Percentiles rank a stretch among this genome's conserved stretches.
Evolutionary conservation across 257 asterid species (phyloP).

Genomic region (Eucommia ulmoides): DNA sequence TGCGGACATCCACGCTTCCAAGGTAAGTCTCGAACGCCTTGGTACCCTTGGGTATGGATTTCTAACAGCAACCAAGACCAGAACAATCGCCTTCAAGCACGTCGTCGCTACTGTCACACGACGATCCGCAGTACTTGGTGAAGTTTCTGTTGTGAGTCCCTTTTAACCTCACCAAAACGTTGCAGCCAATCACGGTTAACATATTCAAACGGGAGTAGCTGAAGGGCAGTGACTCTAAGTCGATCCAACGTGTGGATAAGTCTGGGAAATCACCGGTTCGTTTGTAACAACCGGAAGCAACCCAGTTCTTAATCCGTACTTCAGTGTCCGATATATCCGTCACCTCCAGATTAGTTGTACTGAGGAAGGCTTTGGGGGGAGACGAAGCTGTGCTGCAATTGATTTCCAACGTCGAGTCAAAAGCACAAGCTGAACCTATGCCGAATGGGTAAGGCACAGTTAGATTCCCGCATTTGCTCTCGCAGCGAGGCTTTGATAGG

Average conservation of each 20-base stretch:
- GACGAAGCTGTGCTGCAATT: constrained; percentile 20
- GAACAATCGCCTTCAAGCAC: constrained; percentile 13
- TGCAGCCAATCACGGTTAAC: constrained; percentile 24
- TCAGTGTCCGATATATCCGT: neutral
- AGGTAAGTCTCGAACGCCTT: neutral
- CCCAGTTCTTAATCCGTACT: neutral
- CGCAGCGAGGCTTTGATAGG: too few relatives aligned
- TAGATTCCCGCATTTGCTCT: constrained; percentile 27
- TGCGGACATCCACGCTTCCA: constrained; percentile 1
- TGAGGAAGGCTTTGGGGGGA: neutral
- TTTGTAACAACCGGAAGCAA: neutral
- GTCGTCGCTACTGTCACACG: constrained; percentile 2
- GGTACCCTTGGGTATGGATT: constrained; percentile 7
- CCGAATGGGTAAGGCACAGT: constrained; percentile 45
- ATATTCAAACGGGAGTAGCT: constrained; percentile 10
- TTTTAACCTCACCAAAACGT: constrained; percentile 1
- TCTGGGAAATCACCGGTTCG: neutral
- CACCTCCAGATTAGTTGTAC: neutral
- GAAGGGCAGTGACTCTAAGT: neutral
- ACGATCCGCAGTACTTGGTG: constrained; percentile 8
- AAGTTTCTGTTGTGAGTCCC: constrained; percentile 2
- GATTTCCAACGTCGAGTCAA: constrained; percentile 12
- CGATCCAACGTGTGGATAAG: neutral
- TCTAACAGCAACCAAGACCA: constrained; percentile 19
- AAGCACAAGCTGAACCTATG: constrained; percentile 28